Conservation (phyloP, 1,139 yeast species). For the Pneumocystis wakefieldiae region DNA sequence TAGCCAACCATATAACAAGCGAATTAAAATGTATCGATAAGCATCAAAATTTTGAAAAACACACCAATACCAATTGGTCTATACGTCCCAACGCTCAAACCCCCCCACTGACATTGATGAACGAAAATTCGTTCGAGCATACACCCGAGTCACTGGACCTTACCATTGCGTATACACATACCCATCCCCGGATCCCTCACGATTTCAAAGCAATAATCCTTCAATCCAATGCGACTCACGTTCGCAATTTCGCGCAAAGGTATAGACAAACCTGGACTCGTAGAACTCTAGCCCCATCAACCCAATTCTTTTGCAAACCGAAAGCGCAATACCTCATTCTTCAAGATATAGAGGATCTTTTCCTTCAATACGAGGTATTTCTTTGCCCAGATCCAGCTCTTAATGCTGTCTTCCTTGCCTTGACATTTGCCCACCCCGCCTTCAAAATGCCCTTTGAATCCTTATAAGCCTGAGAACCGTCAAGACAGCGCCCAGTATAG, state of each 20-base stretch:
- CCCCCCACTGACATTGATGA: no score
- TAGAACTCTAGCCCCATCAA: not conserved
- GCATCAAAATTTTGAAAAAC: not conserved
- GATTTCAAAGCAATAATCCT: constrained; percentile 65
- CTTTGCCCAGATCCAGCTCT: constrained; percentile 84
- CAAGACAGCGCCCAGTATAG: not conserved
- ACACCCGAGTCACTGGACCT: not conserved
- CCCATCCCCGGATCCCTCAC: constrained; percentile 39
- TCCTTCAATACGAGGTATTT: constrained; percentile 67
- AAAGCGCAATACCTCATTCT: constrained; percentile 34
- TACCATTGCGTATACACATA: not conserved
- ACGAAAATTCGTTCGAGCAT: no score
- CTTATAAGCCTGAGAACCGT: not conserved
- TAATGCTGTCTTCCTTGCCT: constrained; percentile 70
- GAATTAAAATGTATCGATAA: not conserved
- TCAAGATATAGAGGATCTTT: constrained; percentile 58
- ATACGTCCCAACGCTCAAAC: no score
- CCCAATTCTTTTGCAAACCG: constrained; percentile 4
- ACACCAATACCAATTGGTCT: not conserved
- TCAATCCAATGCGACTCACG: constrained; percentile 48
- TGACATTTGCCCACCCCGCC: constrained; percentile 79
- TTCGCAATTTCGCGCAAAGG: constrained; percentile 43
- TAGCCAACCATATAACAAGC: not conserved
- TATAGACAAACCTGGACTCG: constrained; percentile 20
- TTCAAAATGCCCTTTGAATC: constrained; percentile 15